Percentiles rank a stretch among this genome's conserved stretches.
phyloP scores from a whole-genome alignment of 441 rosid genomes.

The Omphalea diandra region DNA sequence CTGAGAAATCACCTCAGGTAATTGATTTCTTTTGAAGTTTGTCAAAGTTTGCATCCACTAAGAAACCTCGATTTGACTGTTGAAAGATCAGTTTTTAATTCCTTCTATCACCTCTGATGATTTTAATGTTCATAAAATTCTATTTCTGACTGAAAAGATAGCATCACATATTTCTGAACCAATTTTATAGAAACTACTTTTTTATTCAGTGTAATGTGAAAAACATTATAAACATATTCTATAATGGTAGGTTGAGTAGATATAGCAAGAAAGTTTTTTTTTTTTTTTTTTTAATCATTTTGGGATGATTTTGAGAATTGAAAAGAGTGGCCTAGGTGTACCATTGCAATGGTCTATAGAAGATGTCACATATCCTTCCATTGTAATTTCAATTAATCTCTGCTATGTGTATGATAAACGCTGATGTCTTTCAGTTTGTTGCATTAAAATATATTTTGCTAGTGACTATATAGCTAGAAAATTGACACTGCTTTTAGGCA shows the following conservation, averaged over 20 bases:
- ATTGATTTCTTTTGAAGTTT: neutral
- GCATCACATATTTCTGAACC: neutral
- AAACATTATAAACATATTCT: neutral
- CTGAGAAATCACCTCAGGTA: constrained; percentile 89
- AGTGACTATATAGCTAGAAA: neutral
- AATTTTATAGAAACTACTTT: neutral
- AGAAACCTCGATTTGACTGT: neutral
- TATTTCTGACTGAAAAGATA: neutral
- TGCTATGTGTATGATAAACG: neutral
- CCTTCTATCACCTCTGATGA: neutral
- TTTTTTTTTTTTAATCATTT: constrained; percentile 3
- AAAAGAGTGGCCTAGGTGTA: neutral
- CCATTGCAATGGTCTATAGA: neutral
- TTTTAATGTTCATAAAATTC: neutral
- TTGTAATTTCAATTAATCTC: neutral
- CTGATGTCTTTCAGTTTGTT: neutral
- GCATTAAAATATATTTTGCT: neutral
- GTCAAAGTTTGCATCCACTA: neutral
- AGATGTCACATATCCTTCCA: neutral
- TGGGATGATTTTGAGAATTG: neutral
- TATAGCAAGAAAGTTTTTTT: neutral
- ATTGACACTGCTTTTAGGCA: neutral
- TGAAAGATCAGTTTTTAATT: neutral
- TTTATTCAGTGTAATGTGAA: neutral
- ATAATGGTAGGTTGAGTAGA: neutral